Base-by-base conservation (phyloP, 805 yeast genomes). In the Yamadazyma nakazawae region DNA sequence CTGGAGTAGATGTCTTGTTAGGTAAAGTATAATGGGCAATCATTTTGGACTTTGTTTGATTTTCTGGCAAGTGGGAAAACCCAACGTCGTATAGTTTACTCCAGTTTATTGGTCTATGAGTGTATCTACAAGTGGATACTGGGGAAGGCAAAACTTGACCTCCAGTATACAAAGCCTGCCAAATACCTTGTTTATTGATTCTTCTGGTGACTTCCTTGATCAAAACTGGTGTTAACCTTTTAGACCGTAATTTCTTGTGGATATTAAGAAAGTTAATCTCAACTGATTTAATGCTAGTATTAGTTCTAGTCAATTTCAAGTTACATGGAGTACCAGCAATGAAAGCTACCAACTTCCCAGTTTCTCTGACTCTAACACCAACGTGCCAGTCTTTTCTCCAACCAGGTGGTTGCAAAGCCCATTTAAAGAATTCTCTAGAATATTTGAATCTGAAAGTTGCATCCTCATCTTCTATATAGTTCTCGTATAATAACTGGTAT, bases 141-240 rank as follows among this genome's bases (percentile, higher is more conserved):
- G 99, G 99, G n/a, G 91, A 82, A 18, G 99, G 99, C 47, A 94
- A 74, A 2, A 89, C 84, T 2, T 84, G 81, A 10, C 98, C 99
- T 0, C 92, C 96, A 9, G 99, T 92, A 67, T 88, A 89, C 50
- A 94, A 76, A 0, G 98, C 99, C 65, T 91, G 97, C 96, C 97
- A 94, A 50, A 91, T 86, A 49, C 87, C 80, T 37, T 76, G 75
- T 52, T 80, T 76, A 67, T 94, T 92, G 53, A 94, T 94, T 55
- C 98, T 78, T 62, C 99, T 79, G 3, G 98, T 94, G 54, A 94
- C 85, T 66, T 94, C 99, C 59, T 87, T 87, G 65, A 94, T 94
- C 58, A 94, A 72, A 11, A 94, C 86, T 1, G 99, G 99, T 0
- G 99, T 91, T 62, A 94, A 75, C 58, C 99, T 82, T 65, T 94